Evolutionary conservation across 305 asterid species (phyloP).

Genomic region (Fraxinus baroniana): DNA sequence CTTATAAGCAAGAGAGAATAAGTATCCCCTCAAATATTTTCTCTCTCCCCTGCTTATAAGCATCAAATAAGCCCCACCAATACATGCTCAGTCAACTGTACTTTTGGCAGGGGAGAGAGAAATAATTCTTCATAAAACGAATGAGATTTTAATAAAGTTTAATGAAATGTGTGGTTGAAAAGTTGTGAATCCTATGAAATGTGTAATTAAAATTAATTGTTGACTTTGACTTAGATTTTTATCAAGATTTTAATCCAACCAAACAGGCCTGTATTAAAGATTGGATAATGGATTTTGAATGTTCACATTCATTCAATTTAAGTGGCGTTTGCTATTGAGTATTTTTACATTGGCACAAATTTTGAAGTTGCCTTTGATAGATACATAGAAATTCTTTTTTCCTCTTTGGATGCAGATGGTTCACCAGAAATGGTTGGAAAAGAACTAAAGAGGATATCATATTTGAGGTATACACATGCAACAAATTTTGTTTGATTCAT

Average conservation of each 20-base stretch:
- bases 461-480: slow-evolving; percentile 52
- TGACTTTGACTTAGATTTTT: neutral
- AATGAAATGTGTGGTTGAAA: neutral
- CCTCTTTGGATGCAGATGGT: slow-evolving; percentile 62
- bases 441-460: slow-evolving; percentile 79
- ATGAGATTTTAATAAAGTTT: neutral
- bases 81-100: neutral
- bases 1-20: neutral
- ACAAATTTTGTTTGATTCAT: slow-evolving; percentile 7
- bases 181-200: neutral
- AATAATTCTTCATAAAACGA: neutral
- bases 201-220: neutral
- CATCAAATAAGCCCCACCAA: neutral
- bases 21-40: neutral
- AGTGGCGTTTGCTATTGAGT: neutral
- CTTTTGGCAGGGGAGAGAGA: neutral
- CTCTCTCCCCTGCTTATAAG: neutral
- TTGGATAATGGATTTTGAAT: neutral
- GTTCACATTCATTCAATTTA: neutral
- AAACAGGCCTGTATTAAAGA: neutral
- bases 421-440: slow-evolving; percentile 85
- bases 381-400: slow-evolving; percentile 17
- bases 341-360: neutral
- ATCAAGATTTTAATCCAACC: neutral
- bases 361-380: slow-evolving; percentile 5